Percentiles rank a stretch among this genome's conserved stretches.
Conservation (phyloP, 2,329 filamentous ascomycete genomes). For the Aspergillus tanneri region DNA sequence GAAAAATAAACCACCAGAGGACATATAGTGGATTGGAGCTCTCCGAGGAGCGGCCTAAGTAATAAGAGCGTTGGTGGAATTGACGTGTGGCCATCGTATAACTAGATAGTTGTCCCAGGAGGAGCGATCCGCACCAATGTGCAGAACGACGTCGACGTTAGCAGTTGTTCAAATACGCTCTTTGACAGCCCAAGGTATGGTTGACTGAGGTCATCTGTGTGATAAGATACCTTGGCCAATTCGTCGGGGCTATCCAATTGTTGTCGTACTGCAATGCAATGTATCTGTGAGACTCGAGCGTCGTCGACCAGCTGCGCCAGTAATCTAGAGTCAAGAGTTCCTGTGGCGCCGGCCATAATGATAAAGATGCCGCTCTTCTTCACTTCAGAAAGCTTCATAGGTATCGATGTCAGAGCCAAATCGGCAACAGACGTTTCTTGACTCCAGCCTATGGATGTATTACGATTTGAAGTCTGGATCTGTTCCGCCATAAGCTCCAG, state of each 20-base stretch:
- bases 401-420: not conserved
- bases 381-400: too few species aligned
- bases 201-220: not conserved
- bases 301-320: not conserved
- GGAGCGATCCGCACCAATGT: constrained; percentile 46
- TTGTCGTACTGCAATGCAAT: not conserved
- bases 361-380: too few species aligned
- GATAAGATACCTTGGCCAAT: not conserved
- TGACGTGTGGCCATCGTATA: constrained; percentile 23
- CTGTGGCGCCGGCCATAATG: not conserved
- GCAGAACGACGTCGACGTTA: constrained; percentile 52
- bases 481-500: not conserved
- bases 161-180: not conserved
- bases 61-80: constrained; percentile 24
- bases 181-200: not conserved
- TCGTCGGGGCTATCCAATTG: not conserved
- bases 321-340: not conserved
- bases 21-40: constrained; percentile 31
- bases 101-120: constrained; percentile 26
- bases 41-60: constrained; percentile 5
- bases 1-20: constrained; percentile 26
- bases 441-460: not conserved
- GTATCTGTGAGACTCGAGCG: not conserved
- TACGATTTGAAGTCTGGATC: too few species aligned
- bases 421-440: not conserved